Base-by-base conservation (phyloP, 2,329 filamentous ascomycete species). In the Plectosphaerella plurivora region DNA sequence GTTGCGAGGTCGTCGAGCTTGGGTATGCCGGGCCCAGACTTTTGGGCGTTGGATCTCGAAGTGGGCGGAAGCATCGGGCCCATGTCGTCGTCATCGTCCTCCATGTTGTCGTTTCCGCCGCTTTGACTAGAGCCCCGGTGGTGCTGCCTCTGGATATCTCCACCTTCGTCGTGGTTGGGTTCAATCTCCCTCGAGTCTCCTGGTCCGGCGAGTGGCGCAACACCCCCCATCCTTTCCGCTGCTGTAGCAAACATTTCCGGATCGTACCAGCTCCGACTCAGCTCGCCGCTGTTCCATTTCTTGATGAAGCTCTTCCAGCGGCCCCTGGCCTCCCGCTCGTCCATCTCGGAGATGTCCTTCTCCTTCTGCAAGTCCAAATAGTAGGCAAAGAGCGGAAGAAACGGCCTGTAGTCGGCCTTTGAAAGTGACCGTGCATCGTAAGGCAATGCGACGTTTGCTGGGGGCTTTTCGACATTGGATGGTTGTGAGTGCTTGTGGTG, bases 261-360 rank as follows among this genome's bases (percentile, higher is more conserved):
- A 64, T 95, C 90, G 70, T 97, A 99, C 93, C 93, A 99, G 46
- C 90, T 90, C 68, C 93, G 87, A 5, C 89, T 87, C 57, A 97
- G 76, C 71, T 93, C 89, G 64, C 86, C 87, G 61, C 84, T 82
- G 73, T 99, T 99, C 93, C 94, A 99, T 76, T 91, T 93, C 4
- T 81, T 78, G 12, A 93, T 68, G 63, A 97, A 99, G 66, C 91
- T 93, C 78, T 96, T 96, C 91, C 93, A 99, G 51, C 93, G 77
- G 2, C 92, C 91, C 58, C 79, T 87, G 1, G 85, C 71, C 66
- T 97, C 92, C n/a, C 81, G 79, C 57, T 90, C 86, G 52, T 84
- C 80, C 59, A 97, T 75, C 10, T 82, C 78, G 16, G 84, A 77
- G 1, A 95, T 73, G 50, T 86, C 73, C 41, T 88, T 78, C 39